These are phyloP conservation scores for Candida sp. DNA, from an alignment of 1,139 yeast species.

Conservation along the genomic window DNA sequence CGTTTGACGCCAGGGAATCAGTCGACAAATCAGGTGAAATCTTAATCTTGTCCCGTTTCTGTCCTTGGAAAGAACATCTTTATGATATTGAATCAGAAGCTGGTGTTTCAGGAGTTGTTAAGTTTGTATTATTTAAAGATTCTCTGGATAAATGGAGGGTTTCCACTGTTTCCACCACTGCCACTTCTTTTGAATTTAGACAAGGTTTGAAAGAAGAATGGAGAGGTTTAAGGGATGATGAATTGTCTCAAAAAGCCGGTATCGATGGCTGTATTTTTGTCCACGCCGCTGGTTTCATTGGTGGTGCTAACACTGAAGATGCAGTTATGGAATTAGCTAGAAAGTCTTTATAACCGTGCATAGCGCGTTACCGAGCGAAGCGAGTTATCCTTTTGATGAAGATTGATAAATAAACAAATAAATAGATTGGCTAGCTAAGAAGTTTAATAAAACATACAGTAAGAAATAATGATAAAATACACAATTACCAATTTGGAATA, in stretches of 20 bases:
- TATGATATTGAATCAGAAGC: slow-evolving; percentile 69
- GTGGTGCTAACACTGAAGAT: slow-evolving; percentile 83
- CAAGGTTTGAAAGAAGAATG: slow-evolving; percentile 84
- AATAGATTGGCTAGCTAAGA: too few species aligned
- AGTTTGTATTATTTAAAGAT: slow-evolving; percentile 82
- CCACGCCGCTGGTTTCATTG: slow-evolving; percentile 97
- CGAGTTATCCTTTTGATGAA: too few species aligned
- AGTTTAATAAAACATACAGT: too few species aligned
- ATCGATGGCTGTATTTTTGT: slow-evolving; percentile 85
- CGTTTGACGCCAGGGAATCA: slow-evolving; percentile 53
- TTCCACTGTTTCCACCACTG: slow-evolving; percentile 78
- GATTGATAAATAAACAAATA: too few species aligned
- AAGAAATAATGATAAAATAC: too few species aligned
- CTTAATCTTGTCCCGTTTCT: slow-evolving; percentile 65
- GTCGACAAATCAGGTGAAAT: slow-evolving; percentile 68
- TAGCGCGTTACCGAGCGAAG: too few species aligned
- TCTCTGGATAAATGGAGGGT: slow-evolving; percentile 78
- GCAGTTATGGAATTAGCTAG: slow-evolving; percentile 78
- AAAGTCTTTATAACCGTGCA: slow-evolving; percentile 18
- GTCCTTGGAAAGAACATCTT: slow-evolving; percentile 96
- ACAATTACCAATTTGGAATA: too few species aligned
- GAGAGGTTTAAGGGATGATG: slow-evolving; percentile 94
- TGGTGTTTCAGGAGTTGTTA: slow-evolving; percentile 49
- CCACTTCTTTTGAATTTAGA: slow-evolving; percentile 80
- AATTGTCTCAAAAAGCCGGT: slow-evolving; percentile 67